phyloP scores from a whole-genome alignment of 129 eudicot genomes.

The Calendula officinalis region DNA sequence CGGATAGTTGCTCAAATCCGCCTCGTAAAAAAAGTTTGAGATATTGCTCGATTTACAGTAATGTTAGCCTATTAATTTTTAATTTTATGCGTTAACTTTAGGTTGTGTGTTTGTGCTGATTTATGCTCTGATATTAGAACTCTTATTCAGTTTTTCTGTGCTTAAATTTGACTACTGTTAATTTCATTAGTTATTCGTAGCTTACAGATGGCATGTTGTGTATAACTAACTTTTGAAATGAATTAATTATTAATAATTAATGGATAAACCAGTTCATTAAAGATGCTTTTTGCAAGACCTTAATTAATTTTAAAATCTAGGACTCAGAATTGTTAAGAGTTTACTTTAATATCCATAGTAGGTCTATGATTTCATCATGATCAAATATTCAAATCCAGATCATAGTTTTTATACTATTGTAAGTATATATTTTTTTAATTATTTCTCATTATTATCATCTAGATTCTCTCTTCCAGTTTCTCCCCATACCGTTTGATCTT shows the following conservation, averaged over 20 bases:
- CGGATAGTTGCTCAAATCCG: background rate
- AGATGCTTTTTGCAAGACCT: conserved; percentile 21
- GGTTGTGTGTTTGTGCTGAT: too few species aligned
- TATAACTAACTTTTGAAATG: background rate
- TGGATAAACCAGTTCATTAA: conserved; percentile 17
- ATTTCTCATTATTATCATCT: conserved; percentile 22
- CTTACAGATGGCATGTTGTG: conserved; percentile 27
- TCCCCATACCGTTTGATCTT: too few species aligned
- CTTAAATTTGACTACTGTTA: too few species aligned
- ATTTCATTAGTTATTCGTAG: background rate
- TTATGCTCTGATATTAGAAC: too few species aligned
- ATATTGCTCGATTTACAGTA: background rate
- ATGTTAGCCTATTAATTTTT: too few species aligned
- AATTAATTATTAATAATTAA: conserved; percentile 11
- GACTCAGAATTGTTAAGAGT: conserved; percentile 14
- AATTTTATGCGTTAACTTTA: background rate
- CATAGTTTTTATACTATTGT: conserved; percentile 28
- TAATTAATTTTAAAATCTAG: too few species aligned
- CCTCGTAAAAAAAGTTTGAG: background rate
- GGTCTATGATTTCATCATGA: conserved; percentile 32
- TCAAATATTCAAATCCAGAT: conserved; percentile 26
- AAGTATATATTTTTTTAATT: conserved; percentile 17
- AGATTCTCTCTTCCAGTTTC: too few species aligned
- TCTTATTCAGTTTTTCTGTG: too few species aligned
- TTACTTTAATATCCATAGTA: conserved; percentile 21